Conservation (phyloP, 106 monocot species). For the Dendrobium chrysotoxum region DNA sequence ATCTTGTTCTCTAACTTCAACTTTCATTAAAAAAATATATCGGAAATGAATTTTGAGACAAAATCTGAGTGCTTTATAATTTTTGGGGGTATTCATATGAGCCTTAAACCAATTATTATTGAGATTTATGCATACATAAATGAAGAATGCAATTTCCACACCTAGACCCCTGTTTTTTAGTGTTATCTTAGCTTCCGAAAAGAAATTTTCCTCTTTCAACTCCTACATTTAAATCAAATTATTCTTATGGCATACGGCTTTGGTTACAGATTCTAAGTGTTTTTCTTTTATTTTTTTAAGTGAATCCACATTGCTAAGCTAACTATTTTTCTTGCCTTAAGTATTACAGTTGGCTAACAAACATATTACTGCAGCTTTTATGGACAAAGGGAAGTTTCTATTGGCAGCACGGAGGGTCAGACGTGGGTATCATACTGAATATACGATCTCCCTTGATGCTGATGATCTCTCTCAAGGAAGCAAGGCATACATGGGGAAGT, state of each 20-base stretch:
- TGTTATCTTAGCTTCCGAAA: no score
- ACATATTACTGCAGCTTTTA: slow-evolving; percentile 33
- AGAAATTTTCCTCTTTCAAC: no score
- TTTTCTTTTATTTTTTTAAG: no score
- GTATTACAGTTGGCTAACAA: neutral
- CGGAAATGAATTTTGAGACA: no score
- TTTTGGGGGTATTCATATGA: neutral
- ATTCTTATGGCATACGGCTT: no score
- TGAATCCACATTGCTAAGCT: neutral
- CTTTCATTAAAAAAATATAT: no score
- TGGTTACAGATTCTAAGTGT: no score
- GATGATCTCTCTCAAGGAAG: slow-evolving; percentile 65
- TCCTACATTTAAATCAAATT: no score
- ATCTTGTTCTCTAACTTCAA: no score
- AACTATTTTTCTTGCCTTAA: neutral
- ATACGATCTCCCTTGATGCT: slow-evolving; percentile 67
- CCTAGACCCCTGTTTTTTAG: neutral
- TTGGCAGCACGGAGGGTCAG: slow-evolving; percentile 73
- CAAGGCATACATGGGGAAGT: slow-evolving; percentile 64
- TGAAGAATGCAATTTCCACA: neutral
- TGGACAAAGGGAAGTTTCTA: slow-evolving; percentile 81
- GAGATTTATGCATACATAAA: neutral
- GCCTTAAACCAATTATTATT: neutral
- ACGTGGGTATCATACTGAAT: slow-evolving; percentile 55
- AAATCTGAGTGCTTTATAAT: neutral